Evolutionary conservation across 2,329 filamentous ascomycete species (phyloP).

Genomic region (Botrytis paeoniae): DNA sequence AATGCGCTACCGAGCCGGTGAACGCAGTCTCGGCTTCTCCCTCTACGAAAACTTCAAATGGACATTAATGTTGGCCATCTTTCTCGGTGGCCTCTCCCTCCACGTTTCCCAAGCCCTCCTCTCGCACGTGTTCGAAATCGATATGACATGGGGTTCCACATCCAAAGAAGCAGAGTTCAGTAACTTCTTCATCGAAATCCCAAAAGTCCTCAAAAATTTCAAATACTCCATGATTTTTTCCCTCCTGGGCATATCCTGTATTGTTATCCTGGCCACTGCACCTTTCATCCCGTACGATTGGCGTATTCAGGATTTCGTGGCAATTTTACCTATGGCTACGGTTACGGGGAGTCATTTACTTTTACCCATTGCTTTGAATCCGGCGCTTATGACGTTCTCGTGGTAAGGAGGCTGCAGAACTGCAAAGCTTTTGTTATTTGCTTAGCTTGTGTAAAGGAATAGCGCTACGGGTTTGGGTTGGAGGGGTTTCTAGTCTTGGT

Average conservation of each 20-base stretch:
- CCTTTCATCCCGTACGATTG: conserved; percentile 64
- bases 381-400: conserved; percentile 76
- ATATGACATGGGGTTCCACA: conserved; percentile 85
- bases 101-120: conserved; percentile 79
- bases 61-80: conserved; percentile 72
- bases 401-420: conserved; percentile 47
- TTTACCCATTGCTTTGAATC: conserved; percentile 70
- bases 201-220: conserved; percentile 73
- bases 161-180: conserved; percentile 78
- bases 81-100: conserved; percentile 76
- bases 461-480: too few relatives aligned
- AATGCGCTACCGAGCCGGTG: conserved; percentile 69
- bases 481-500: too few relatives aligned
- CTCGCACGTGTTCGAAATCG: conserved; percentile 78
- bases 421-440: not conserved
- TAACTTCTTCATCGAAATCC: conserved; percentile 82
- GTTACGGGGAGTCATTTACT: conserved; percentile 68
- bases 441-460: not conserved
- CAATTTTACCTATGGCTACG: conserved; percentile 72
- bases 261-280: conserved; percentile 59
- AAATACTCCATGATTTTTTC: conserved; percentile 46
- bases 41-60: conserved; percentile 68
- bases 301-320: conserved; percentile 68
- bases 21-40: conserved; percentile 56
- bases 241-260: conserved; percentile 54